Evolutionary conservation across 2,329 filamentous ascomycete genomes (phyloP), one percentile per base, ranked within the genome.

Genomic region (Hymenotorrendiella dingleyae): DNA sequence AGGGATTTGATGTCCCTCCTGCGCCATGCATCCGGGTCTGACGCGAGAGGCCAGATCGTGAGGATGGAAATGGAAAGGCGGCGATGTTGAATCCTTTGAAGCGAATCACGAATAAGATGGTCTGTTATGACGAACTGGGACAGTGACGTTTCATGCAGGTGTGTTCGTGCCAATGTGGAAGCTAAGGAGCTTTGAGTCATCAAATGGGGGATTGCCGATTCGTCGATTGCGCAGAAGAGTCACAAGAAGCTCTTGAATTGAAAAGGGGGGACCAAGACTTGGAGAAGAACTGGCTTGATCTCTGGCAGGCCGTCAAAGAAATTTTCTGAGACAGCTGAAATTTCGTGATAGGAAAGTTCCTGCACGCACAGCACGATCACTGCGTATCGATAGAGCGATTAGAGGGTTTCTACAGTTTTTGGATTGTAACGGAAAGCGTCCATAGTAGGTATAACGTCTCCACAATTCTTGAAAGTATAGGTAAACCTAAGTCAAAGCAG

Each of bases 1-100:
- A 33, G 43, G 32, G 38, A 46, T 33, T 46, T 46, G 33, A 29
- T 22, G n/a, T 17, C 21, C 22, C 23, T 33, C 24, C 37, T 30
- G 33, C 38, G 38, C 38, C 38, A 40, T 33, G 29, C 38, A 16
- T n/a, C 17, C 7, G 10, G 28, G 27, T 11, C n/a, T n/a, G 12
- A 24, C 14, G 34, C 11, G 8, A 28, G 20, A 35, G 23, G 34
- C 29, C 35, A 42, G 39, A 42, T 42, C 37, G 29, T 29, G 20
- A 26, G 22, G n/a, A n/a, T n/a, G 14, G 27, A 10, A 19, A 36
- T 9, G 5, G 38, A 21, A 17, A 14, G 20, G 37, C 24, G 42
- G 43, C 37, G 30, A 19, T 28, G 17, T n/a, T 4, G 10, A 27
- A 37, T 28, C 38, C 26, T 36, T 11, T 17, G 33, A 7, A 6